Base-by-base conservation (phyloP, 306 rosid genomes). In the Ormosia semicastrata region DNA sequence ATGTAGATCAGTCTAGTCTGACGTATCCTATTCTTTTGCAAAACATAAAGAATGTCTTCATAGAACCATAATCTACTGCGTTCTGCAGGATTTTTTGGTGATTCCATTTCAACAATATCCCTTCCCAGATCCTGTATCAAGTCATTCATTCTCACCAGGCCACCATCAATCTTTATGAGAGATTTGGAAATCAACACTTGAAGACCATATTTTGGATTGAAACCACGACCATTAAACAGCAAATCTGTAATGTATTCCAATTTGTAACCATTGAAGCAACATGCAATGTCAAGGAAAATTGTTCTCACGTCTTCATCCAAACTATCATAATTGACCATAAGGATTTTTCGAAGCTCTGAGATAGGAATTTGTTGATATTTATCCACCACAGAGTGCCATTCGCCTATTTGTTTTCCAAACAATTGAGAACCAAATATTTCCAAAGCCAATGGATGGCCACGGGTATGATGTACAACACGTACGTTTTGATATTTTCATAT, bases 91-190 rank as follows among this genome's bases (percentile, higher is more conserved):
- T 47, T 44, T 7, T 2, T 3, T 6, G 73, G 36, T 9, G 53
- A 70, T 36, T 83, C 74, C 13, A 59, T 33, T 2, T n/a, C n/a
- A 24, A 83, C 62, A 39, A 76, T 83, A 49, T 49, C 82, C 11
- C 6, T 18, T 2, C 77, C 82, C 78, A 69, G 69, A 1, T 52
- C 32, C 44, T 76, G 73, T 18, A 82, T 0, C 62, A 82, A 37
- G 8, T 68, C 53, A 58, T 68, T 73, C 86, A 83, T 77, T 1
- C 29, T 3, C 3, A 82, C 41, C 0, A 5, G 2, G 5, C 10
- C 29, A 18, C 2, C 3, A 4, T 44, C 34, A 34, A 57, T 17
- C 13, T 36, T 18, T 11, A 74, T 9, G 0, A 82, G 65, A 57
- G 52, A 82, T 17, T 75, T 82, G 2, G 66, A 71, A 0, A 2